A percentile compares a stretch with the other conserved stretches of the same genome.
These are phyloP conservation scores for Hypericum androsaemum DNA, from an alignment of 345 rosid genomes.

Conservation along the genomic window DNA sequence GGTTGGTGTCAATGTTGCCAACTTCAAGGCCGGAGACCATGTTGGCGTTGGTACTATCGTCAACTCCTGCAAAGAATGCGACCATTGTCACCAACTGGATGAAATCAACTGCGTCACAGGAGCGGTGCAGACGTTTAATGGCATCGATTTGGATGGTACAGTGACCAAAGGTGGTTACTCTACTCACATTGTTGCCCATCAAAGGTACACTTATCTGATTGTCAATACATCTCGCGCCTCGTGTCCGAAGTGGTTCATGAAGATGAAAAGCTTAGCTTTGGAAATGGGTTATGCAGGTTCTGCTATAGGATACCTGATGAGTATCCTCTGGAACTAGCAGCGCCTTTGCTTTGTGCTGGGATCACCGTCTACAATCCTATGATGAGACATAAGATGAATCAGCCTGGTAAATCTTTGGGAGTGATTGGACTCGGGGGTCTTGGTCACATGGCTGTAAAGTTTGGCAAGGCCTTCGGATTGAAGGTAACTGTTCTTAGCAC, in stretches of 20 bases:
- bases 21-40: conserved; percentile 67
- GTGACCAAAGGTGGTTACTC: conserved; percentile 89
- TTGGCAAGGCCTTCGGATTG: conserved; percentile 89
- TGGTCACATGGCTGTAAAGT: conserved; percentile 93
- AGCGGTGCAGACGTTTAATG: conserved; percentile 50
- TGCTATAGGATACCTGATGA: conserved; percentile 59
- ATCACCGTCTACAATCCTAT: conserved; percentile 79
- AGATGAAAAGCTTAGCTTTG: conserved; percentile 1
- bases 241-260: not conserved
- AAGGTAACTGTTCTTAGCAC: conserved; percentile 77
- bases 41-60: conserved; percentile 92
- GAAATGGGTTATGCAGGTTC: conserved; percentile 38
- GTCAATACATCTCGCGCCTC: not conserved
- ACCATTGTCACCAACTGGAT: conserved; percentile 40
- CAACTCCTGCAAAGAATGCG: conserved; percentile 73
- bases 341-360: conserved; percentile 89
- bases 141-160: conserved; percentile 58
- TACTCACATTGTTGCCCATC: conserved; percentile 54
- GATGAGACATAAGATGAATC: conserved; percentile 72
- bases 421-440: conserved; percentile 92
- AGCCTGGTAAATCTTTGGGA: conserved; percentile 69
- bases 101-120: conserved; percentile 58
- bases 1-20: conserved; percentile 57
- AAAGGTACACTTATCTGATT: conserved; percentile 31
- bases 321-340: conserved; percentile 65